Evolutionary conservation across 2,329 filamentous ascomycete species (phyloP).

Genomic region (Gnomoniopsis smithogilvyi): DNA sequence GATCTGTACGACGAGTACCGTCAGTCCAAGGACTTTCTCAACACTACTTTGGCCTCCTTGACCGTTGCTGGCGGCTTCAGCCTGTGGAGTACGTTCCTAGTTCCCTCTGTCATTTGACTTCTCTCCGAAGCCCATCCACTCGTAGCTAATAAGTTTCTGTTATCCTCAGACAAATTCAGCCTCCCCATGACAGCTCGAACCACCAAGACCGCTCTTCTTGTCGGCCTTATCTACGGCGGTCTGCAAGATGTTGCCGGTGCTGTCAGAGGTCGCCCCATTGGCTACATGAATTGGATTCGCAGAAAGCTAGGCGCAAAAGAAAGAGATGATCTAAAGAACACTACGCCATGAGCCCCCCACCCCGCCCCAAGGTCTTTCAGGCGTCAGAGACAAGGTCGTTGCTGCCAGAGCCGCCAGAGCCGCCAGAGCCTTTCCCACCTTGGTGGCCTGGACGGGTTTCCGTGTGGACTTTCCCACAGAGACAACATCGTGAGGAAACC

Average conservation of each 20-base stretch:
- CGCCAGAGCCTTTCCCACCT: too few relatives aligned
- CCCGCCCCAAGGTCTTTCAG: too few relatives aligned
- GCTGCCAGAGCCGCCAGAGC: not conserved
- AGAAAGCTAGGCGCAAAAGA: constrained; percentile 34
- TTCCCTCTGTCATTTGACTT: not conserved
- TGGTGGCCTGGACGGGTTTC: not conserved
- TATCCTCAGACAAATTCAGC: constrained; percentile 68
- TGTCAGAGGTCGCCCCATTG: constrained; percentile 67
- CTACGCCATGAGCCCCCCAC: not conserved
- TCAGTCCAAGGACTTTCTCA: constrained; percentile 70
- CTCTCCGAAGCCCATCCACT: constrained; percentile 1
- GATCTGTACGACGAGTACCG: constrained; percentile 77
- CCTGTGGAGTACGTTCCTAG: constrained; percentile 65
- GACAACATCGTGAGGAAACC: not conserved
- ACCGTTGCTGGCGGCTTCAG: constrained; percentile 86
- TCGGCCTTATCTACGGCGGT: constrained; percentile 77
- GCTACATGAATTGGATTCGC: constrained; percentile 68
- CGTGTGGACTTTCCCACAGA: too few relatives aligned
- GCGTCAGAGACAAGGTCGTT: not conserved
- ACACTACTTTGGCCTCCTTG: constrained; percentile 78
- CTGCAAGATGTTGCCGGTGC: constrained; percentile 72
- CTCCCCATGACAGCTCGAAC: constrained; percentile 73
- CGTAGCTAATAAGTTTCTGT: not conserved
- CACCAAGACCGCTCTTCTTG: constrained; percentile 73
- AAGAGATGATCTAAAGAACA: constrained; percentile 16